phyloP scores from a whole-genome alignment of 305 asterid species.

The Fraxinus dipetala region DNA sequence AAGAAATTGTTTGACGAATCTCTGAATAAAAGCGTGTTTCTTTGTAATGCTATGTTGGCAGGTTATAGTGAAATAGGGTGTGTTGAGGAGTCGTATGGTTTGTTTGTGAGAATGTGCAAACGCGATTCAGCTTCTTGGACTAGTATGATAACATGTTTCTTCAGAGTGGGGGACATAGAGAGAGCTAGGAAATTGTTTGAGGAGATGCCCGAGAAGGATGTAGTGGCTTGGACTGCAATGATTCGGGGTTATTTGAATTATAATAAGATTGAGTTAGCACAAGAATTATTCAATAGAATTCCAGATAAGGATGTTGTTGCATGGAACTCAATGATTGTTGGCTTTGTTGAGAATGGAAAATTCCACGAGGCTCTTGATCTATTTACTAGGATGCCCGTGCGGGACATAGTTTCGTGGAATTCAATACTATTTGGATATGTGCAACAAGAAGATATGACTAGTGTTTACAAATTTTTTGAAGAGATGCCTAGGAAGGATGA shows the following conservation, averaged over 20 bases:
- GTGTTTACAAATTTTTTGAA: conserved; percentile 40
- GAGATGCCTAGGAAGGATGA: conserved; percentile 47
- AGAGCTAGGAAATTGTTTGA: conserved; percentile 48
- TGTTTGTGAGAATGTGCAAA: conserved; percentile 44
- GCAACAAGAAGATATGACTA: conserved; percentile 36
- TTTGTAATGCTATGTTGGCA: conserved; percentile 56
- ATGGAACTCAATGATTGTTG: conserved; percentile 61
- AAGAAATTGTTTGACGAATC: conserved; percentile 43
- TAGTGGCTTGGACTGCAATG: conserved; percentile 63
- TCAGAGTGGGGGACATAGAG: conserved; percentile 42
- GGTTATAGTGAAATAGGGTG: conserved; percentile 42
- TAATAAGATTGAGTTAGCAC: conserved; percentile 34
- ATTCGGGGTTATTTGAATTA: conserved; percentile 50
- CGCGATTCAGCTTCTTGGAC: conserved; percentile 64
- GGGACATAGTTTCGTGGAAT: conserved; percentile 53
- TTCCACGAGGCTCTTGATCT: conserved; percentile 40
- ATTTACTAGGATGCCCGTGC: conserved; percentile 42
- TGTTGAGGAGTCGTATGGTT: conserved; percentile 32
- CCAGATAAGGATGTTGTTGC: conserved; percentile 49
- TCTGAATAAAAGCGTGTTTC: conserved; percentile 26
- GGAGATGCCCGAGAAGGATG: conserved; percentile 56
- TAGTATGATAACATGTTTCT: conserved; percentile 45
- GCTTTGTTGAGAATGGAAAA: conserved; percentile 36
- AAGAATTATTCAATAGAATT: conserved; percentile 45
- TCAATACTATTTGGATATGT: conserved; percentile 44